Conservation (phyloP, 768 basidiomycete genomes). For the Mrakia frigida region DNA sequence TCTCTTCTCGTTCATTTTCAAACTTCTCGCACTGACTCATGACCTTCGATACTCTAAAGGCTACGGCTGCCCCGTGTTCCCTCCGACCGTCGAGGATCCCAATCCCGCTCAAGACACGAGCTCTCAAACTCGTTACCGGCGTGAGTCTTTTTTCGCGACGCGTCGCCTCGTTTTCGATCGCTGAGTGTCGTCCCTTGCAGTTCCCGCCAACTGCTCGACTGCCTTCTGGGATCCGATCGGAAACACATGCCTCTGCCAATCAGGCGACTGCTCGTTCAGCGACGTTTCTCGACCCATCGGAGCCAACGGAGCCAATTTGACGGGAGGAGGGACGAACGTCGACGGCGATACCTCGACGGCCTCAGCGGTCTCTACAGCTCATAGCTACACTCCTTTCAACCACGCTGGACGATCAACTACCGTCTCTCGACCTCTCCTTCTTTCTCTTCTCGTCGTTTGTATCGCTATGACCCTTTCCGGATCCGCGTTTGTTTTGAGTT, state of each 20-base stretch:
- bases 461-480: too few species aligned
- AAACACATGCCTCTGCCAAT: constrained; percentile 60
- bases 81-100: constrained; percentile 57
- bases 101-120: constrained; percentile 60
- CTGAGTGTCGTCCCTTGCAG: constrained; percentile 13
- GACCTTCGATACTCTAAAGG: constrained; percentile 38
- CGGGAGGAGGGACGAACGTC: constrained; percentile 52
- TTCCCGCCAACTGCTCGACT: constrained; percentile 67
- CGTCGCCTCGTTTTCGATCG: neutral
- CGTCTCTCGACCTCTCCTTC: too few species aligned
- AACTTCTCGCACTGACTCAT: neutral
- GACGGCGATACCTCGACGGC: neutral
- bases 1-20: neutral
- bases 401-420: neutral
- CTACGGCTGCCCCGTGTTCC: constrained; percentile 63
- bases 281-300: constrained; percentile 64
- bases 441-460: too few species aligned
- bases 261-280: constrained; percentile 55
- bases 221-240: constrained; percentile 74
- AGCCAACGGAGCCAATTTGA: constrained; percentile 66
- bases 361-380: neutral
- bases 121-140: constrained; percentile 51
- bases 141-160: neutral
- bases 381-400: neutral
- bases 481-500: too few species aligned